A percentile compares a stretch with the other conserved stretches of the same genome.
Evolutionary conservation across 768 basidiomycete species (phyloP).

Genomic region (Phaffia tasmanica): DNA sequence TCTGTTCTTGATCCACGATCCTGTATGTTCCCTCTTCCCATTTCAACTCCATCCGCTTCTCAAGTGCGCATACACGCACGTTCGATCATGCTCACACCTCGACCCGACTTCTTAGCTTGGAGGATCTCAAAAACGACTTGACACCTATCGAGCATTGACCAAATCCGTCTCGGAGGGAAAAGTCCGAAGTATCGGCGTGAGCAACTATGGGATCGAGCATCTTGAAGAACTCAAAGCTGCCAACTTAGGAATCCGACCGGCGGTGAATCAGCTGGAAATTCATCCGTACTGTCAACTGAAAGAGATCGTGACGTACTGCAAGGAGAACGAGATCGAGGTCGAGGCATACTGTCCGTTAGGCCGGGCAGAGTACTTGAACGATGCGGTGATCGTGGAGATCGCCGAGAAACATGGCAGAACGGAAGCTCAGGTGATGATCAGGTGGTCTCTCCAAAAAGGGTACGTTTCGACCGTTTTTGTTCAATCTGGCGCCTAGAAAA

Average conservation of each 20-base stretch:
- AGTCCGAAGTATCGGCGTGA: slow-evolving; percentile 15
- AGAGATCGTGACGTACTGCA: slow-evolving; percentile 65
- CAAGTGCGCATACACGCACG: not conserved
- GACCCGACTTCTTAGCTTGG: not conserved
- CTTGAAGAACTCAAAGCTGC: slow-evolving; percentile 14
- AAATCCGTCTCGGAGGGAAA: slow-evolving; percentile 24
- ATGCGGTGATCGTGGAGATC: not conserved
- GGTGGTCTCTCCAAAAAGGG: slow-evolving; percentile 44
- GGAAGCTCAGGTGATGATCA: slow-evolving; percentile 41
- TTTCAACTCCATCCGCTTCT: not conserved
- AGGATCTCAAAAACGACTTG: slow-evolving; percentile 14
- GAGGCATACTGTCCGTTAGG: slow-evolving; percentile 35
- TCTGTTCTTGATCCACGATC: slow-evolving; percentile 25
- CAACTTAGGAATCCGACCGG: not conserved
- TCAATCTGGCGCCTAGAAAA: too few species aligned
- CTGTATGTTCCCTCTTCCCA: not conserved
- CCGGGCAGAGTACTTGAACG: not conserved
- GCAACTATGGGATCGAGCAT: slow-evolving; percentile 21
- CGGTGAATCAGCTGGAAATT: slow-evolving; percentile 27
- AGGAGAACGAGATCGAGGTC: slow-evolving; percentile 49
- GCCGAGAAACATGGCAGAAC: slow-evolving; percentile 29
- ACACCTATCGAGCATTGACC: slow-evolving; percentile 13
- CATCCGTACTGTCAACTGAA: slow-evolving; percentile 58
- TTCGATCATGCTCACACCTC: too few species aligned
- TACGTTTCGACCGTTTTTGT: too few species aligned